Percentiles rank a stretch among this genome's conserved stretches.
phyloP scores from a whole-genome alignment of 768 basidiomycete species.

The Leucogyrophana mollusca region DNA sequence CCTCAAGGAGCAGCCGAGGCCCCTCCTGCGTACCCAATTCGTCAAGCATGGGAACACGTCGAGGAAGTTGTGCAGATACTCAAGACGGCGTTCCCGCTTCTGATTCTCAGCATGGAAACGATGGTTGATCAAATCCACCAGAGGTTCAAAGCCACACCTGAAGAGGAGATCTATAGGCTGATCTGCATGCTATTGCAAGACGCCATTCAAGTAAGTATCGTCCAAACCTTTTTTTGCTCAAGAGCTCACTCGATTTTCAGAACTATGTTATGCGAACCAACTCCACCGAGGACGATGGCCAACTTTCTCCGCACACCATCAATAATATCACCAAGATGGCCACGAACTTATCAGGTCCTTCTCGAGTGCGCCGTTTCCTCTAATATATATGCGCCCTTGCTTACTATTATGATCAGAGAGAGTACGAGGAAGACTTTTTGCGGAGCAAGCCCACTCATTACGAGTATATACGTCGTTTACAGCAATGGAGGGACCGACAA shows the following conservation, averaged over 20 bases:
- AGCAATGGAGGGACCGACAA: slow-evolving; percentile 89
- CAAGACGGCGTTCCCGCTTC: slow-evolving; percentile 93
- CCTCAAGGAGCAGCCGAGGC: slow-evolving; percentile 16
- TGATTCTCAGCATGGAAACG: slow-evolving; percentile 94
- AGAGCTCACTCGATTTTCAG: slow-evolving; percentile 31
- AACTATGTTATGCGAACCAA: slow-evolving; percentile 70
- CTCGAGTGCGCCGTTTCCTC: slow-evolving; percentile 46
- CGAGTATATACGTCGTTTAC: slow-evolving; percentile 88
- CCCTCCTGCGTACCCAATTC: slow-evolving; percentile 35
- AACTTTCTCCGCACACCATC: slow-evolving; percentile 53
- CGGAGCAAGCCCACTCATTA: slow-evolving; percentile 72
- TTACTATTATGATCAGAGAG: slow-evolving; percentile 50
- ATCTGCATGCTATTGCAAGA: slow-evolving; percentile 86
- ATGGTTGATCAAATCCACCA: slow-evolving; percentile 93
- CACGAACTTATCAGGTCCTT: slow-evolving; percentile 52
- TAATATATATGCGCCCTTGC: slow-evolving; percentile 1
- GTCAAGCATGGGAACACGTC: slow-evolving; percentile 84
- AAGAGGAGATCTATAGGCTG: slow-evolving; percentile 94
- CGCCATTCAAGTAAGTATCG: slow-evolving; percentile 66
- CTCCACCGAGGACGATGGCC: slow-evolving; percentile 65
- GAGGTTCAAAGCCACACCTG: slow-evolving; percentile 83
- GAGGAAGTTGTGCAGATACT: slow-evolving; percentile 92
- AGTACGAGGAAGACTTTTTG: slow-evolving; percentile 91
- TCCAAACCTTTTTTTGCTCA: background rate
- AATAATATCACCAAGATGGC: slow-evolving; percentile 60